These are phyloP conservation scores for Caloboletus inedulis DNA, from an alignment of 1,284 basidiomycete species.

Conservation along the genomic window DNA sequence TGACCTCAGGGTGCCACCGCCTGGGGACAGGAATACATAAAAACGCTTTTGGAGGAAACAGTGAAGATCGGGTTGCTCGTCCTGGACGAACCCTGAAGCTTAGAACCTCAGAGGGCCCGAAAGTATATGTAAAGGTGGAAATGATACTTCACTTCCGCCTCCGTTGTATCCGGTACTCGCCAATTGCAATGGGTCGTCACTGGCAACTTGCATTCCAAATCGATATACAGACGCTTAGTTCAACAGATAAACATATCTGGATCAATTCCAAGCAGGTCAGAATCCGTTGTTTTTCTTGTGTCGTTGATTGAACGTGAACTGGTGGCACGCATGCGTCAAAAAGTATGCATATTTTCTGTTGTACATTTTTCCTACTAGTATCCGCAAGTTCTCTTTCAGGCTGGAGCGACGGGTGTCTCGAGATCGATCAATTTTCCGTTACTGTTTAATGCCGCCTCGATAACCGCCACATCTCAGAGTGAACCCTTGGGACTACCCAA, in stretches of 20 bases:
- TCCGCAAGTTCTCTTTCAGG: neutral
- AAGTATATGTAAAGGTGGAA: neutral
- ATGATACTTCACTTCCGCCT: neutral
- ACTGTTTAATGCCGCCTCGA: constrained; percentile 74
- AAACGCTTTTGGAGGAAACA: constrained; percentile 20
- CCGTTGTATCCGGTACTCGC: neutral
- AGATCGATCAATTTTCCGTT: constrained; percentile 61
- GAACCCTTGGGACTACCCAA: constrained; percentile 56
- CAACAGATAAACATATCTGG: too few relatives aligned
- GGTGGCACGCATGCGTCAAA: too few relatives aligned
- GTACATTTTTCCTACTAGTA: neutral
- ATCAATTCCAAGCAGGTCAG: too few relatives aligned
- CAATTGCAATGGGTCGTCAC: too few relatives aligned
- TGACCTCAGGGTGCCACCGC: constrained; percentile 18
- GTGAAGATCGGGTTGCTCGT: constrained; percentile 17
- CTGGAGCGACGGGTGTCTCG: constrained; percentile 35
- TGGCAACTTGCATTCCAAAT: too few relatives aligned
- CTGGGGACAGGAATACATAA: constrained; percentile 23
- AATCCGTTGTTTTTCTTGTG: too few relatives aligned
- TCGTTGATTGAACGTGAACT: too few relatives aligned
- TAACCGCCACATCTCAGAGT: constrained; percentile 71
- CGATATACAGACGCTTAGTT: too few relatives aligned
- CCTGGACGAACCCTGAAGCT: constrained; percentile 3
- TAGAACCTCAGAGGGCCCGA: neutral
- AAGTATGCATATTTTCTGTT: neutral